Evolutionary conservation across 1,284 basidiomycete genomes (phyloP), one percentile per base, ranked within the genome.

Genomic region (Amylostereum chailletii): DNA sequence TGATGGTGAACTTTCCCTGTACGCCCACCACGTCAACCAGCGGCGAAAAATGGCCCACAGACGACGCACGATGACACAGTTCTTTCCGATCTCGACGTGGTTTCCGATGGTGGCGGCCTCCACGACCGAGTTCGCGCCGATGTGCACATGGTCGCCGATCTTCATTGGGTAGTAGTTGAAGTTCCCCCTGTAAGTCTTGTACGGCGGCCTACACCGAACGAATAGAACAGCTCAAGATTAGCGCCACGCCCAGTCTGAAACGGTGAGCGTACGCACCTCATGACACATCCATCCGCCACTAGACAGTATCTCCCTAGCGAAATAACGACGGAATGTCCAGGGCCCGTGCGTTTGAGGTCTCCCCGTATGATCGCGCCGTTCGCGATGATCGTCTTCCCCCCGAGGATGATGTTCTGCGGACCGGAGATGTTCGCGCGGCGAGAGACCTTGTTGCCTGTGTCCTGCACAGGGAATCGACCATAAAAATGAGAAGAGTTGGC

Each of bases 111-210:
- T 88, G 0, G 94, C 94, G 1, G 96, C 95, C 69, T 99, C 94
- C 10, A 99, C 79, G 47, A 99, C 81, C 32, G 81, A 83, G 53
- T 83, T 81, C 11, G 86, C 79, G 3, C 95, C 96, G 45, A 99
- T 90, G 53, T 93, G 86, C 30, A 98, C 95, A 63, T 91, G 86
- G 67, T 99, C 94, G 2, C 92, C 90, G 31, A 99, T 83, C 64
- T 95, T 94, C 83, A 97, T 91, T 1, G 96, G 95, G 62, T 98
- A 97, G 68, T 96, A 98, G 58, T 96, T 97, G 76, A 96, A 97
- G 51, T 84, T 82, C 46, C 90, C 90, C 50, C 89, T 81, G 62
- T 91, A 93, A 0, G 90, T 92, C 68, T 93, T 93, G 66, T 91
- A 91, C 3, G 90, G 88, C 11, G 88, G 87, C 54, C 87, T 89